Evolutionary conservation across 441 rosid genomes (phyloP), one percentile per base, ranked within the genome.

Genomic region (Brassica hybrid): DNA sequence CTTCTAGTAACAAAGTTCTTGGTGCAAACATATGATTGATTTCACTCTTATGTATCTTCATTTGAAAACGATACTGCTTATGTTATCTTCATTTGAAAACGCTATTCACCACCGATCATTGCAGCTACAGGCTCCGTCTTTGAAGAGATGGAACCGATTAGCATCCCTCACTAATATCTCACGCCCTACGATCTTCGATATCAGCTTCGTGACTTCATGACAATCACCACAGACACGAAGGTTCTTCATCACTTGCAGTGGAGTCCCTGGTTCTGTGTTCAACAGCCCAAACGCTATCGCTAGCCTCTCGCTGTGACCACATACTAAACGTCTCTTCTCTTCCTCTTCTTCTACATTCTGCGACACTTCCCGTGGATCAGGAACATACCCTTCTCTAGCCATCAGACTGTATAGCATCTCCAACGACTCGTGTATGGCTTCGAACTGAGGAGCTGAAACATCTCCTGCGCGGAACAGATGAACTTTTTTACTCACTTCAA

Each of bases 201-300:
- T 69, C 63, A 83, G 72, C 78, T 87, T 90, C 32, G 92, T 88
- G 73, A 87, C 85, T 21, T 88, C 80, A 81, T 90, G 92, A 73
- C 92, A 90, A 79, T 90, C 94, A 65, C 85, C 84, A 72, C 92
- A 90, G 32, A 90, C 92, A 65, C 94, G 90, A 73, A 90, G 91
- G 79, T 90, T 90, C 83, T 90, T 90, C 87, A 90, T 84, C 64
- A 90, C 84, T 71, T 86, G 90, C 74, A 90, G 80, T 16, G 87
- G 83, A 19, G 79, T 87, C 67, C 91, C 89, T 56, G 90, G 82
- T 60, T 85, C 76, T 43, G 95, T 86, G 76, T 86, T 87, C 77
- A 90, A 69, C 79, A 88, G 83, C 27, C 91, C 95, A 75, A 87
- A 90, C 16, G 87, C 93, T 50, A 90, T 86, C 1, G 95, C 95